Conservation (phyloP, 2,329 filamentous ascomycete species). For the Pseudogymnoascus sp. region DNA sequence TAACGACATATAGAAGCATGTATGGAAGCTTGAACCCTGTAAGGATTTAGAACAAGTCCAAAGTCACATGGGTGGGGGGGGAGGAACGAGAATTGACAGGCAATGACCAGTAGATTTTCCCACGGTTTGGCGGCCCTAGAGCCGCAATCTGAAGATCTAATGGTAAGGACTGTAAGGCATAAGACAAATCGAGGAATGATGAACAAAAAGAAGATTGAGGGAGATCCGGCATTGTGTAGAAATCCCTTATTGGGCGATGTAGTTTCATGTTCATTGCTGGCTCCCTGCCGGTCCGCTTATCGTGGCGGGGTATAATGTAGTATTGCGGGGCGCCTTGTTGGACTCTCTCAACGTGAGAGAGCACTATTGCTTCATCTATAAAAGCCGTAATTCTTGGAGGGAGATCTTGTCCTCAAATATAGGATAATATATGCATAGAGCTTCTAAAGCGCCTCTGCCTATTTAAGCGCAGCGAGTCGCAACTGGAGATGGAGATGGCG, state of each 20-base stretch:
- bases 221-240: background rate
- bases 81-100: background rate
- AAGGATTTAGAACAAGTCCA: background rate
- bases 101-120: background rate
- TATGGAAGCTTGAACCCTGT: background rate
- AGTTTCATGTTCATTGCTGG: constrained; percentile 6
- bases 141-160: background rate
- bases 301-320: background rate
- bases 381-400: background rate
- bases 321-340: background rate
- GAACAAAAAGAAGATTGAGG: background rate
- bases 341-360: background rate
- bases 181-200: background rate
- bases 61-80: background rate
- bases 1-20: background rate
- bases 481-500: background rate
- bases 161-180: background rate
- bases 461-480: constrained; percentile 2
- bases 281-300: background rate
- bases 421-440: background rate
- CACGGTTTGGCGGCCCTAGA: constrained; percentile 2
- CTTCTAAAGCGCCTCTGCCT: background rate
- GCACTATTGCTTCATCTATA: background rate
- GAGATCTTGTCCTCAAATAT: background rate
- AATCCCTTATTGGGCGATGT: background rate